Percentiles rank a stretch among this genome's conserved stretches.
These are phyloP conservation scores for Sclerotinia spermophila DNA, from an alignment of 2,329 filamentous ascomycete species.

Conservation along the genomic window DNA sequence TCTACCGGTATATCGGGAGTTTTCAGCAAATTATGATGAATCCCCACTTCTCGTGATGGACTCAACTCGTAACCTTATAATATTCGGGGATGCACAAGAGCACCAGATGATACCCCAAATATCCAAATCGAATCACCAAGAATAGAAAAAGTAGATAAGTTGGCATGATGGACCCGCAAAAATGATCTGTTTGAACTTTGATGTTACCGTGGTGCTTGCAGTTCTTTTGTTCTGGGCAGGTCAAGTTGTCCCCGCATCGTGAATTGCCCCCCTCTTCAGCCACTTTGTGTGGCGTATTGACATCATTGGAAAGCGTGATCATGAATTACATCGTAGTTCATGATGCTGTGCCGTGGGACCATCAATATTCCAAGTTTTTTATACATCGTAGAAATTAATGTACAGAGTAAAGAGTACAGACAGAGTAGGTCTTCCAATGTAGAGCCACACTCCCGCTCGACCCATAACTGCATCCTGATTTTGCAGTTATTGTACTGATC, in stretches of 20 bases:
- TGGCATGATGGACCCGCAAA: constrained; percentile 7
- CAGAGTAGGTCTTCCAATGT: too few species aligned
- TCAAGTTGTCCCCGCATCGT: not conserved
- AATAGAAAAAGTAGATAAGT: constrained; percentile 2
- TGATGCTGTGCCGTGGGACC: not conserved
- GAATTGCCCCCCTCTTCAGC: not conserved
- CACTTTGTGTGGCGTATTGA: constrained; percentile 10
- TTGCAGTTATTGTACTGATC: not conserved
- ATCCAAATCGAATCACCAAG: not conserved
- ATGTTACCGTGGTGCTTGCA: not conserved
- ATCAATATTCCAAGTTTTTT: constrained; percentile 1
- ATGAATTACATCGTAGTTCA: not conserved
- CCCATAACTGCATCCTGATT: not conserved
- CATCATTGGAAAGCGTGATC: constrained; percentile 2
- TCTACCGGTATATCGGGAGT: not conserved
- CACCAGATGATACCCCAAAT: not conserved
- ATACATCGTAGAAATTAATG: too few species aligned
- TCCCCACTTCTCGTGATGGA: not conserved
- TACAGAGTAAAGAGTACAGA: too few species aligned
- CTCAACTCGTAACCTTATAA: too few species aligned
- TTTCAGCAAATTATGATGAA: not conserved
- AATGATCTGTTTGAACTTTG: not conserved
- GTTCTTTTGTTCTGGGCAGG: too few species aligned
- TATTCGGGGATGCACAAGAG: not conserved
- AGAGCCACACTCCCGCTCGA: too few species aligned